These are phyloP conservation scores for Zizania palustris DNA, from an alignment of 202 grass and related monocot species.

Conservation along the genomic window DNA sequence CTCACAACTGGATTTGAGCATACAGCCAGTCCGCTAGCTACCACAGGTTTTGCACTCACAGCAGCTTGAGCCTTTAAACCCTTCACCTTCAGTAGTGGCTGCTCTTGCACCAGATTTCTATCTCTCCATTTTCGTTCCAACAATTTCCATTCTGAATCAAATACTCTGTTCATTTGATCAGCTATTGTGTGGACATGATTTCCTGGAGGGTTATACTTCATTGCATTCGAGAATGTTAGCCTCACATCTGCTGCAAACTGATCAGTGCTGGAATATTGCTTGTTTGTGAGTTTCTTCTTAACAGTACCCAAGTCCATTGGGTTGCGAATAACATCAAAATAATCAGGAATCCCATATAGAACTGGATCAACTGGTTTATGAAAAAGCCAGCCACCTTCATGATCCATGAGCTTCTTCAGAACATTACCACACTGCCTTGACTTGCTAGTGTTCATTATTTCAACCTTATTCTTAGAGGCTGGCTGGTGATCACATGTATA, in stretches of 20 bases:
- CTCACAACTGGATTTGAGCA: constrained; percentile 40
- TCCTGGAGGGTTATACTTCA: constrained; percentile 81
- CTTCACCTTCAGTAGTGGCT: constrained; percentile 40
- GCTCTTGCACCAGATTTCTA: constrained; percentile 26
- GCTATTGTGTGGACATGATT: constrained; percentile 84
- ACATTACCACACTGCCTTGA: constrained; percentile 60
- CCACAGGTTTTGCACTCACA: neutral
- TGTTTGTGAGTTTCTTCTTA: constrained; percentile 66
- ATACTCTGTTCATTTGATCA: constrained; percentile 62
- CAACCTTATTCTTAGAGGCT: constrained; percentile 39
- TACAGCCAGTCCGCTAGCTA: constrained; percentile 8
- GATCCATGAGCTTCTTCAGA: constrained; percentile 69
- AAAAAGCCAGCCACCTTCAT: constrained; percentile 71
- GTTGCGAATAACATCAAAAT: constrained; percentile 77
- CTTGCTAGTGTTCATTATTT: constrained; percentile 63
- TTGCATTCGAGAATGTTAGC: constrained; percentile 88
- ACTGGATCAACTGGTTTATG: constrained; percentile 77
- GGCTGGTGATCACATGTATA: constrained; percentile 28
- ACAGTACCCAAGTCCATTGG: constrained; percentile 92
- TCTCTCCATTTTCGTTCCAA: constrained; percentile 61
- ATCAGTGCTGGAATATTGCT: constrained; percentile 44
- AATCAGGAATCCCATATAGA: constrained; percentile 68
- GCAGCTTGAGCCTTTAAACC: constrained; percentile 23
- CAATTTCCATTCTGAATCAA: constrained; percentile 66
- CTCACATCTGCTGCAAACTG: constrained; percentile 80